Evolutionary conservation across 2,329 filamentous ascomycete species (phyloP).

Genomic region (Ascochyta clinopodiicola): DNA sequence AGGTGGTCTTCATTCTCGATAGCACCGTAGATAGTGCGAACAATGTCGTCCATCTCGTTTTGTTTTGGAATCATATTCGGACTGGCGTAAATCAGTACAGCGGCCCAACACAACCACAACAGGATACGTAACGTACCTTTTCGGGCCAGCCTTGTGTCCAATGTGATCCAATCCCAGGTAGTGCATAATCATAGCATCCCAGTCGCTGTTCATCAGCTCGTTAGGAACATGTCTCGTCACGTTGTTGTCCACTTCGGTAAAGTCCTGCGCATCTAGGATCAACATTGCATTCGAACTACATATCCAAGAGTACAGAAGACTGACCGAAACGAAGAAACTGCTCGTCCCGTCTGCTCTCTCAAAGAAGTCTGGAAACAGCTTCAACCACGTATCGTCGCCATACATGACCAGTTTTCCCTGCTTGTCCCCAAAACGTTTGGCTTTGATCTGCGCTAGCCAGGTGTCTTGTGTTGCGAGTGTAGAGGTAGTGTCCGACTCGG

Average conservation of each 20-base stretch:
- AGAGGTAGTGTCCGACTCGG: slow-evolving; percentile 90
- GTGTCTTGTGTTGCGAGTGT: slow-evolving; percentile 89
- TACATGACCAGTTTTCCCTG: slow-evolving; percentile 83
- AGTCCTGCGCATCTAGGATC: slow-evolving; percentile 69
- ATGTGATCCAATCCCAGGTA: slow-evolving; percentile 97
- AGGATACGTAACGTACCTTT: slow-evolving; percentile 60
- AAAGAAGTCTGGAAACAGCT: slow-evolving; percentile 91
- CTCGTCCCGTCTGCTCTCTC: slow-evolving; percentile 88
- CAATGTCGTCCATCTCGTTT: slow-evolving; percentile 87
- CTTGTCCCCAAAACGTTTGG: slow-evolving; percentile 52
- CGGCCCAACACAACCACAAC: slow-evolving; percentile 24
- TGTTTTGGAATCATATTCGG: slow-evolving; percentile 94
- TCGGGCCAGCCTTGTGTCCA: slow-evolving; percentile 91
- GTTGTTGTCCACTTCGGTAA: slow-evolving; percentile 96
- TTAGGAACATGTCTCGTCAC: slow-evolving; percentile 86
- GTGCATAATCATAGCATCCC: slow-evolving; percentile 93
- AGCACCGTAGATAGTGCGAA: slow-evolving; percentile 75
- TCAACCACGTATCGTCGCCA: slow-evolving; percentile 97
- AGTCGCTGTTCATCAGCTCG: slow-evolving; percentile 80
- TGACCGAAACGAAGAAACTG: slow-evolving; percentile 96
- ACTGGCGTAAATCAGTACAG: slow-evolving; percentile 53
- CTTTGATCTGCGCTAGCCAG: slow-evolving; percentile 92
- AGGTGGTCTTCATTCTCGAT: slow-evolving; percentile 76
- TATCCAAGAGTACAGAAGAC: slow-evolving; percentile 50
- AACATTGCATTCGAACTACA: slow-evolving; percentile 42